Conservation (phyloP, 768 basidiomycete genomes). For the Leucosporidium scottii region DNA sequence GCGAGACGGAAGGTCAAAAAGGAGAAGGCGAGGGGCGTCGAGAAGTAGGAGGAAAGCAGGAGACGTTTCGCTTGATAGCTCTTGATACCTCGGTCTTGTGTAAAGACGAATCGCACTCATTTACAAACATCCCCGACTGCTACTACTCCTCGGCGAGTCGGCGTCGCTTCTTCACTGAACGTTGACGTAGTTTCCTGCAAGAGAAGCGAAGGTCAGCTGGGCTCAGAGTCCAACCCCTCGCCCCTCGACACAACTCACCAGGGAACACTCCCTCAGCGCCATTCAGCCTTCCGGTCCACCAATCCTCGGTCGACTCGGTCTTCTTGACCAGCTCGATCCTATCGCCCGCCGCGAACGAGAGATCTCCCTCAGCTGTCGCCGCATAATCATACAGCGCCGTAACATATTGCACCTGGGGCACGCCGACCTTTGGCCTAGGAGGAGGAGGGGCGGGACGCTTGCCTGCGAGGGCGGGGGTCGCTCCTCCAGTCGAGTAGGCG, state of each 20-base stretch:
- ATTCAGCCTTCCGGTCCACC: slow-evolving; percentile 90
- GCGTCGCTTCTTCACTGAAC: neutral
- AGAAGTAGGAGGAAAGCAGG: no score
- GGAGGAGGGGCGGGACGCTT: slow-evolving; percentile 86
- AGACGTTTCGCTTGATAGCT: no score
- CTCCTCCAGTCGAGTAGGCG: slow-evolving; percentile 41
- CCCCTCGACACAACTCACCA: slow-evolving; percentile 37
- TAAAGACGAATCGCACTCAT: no score
- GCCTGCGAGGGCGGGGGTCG: slow-evolving; percentile 42
- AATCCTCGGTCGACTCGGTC: slow-evolving; percentile 76
- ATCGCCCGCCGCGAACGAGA: slow-evolving; percentile 83
- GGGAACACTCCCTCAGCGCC: slow-evolving; percentile 85
- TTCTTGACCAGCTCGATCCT: slow-evolving; percentile 81
- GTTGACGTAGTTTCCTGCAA: neutral
- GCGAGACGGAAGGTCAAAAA: no score
- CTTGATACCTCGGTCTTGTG: no score
- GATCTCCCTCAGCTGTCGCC: slow-evolving; percentile 79
- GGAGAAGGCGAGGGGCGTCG: no score
- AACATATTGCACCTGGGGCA: slow-evolving; percentile 62
- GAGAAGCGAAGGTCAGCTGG: neutral
- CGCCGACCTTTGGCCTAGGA: slow-evolving; percentile 82
- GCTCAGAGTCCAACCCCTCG: no score
- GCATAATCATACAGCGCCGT: slow-evolving; percentile 91
- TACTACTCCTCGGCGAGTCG: neutral
- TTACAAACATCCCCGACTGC: no score